phyloP scores from a whole-genome alignment of 768 basidiomycete genomes.

The Lactarius pseudohatsudake region DNA sequence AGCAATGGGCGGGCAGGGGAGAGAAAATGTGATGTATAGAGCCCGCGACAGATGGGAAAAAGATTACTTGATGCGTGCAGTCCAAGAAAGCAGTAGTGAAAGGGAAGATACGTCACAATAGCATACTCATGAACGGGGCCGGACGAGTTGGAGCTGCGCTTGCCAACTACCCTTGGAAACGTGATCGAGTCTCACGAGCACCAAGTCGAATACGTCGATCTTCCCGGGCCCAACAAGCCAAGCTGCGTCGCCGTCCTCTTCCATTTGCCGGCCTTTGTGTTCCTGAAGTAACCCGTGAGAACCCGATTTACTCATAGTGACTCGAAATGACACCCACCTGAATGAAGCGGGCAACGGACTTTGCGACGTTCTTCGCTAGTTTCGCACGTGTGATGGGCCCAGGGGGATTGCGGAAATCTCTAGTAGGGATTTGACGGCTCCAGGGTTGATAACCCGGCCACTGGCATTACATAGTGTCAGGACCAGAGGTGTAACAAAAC shows the following conservation, averaged over 20 bases:
- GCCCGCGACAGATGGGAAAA: neutral
- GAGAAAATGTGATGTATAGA: neutral
- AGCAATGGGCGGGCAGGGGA: no score
- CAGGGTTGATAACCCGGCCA: conserved; percentile 80
- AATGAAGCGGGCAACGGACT: conserved; percentile 70
- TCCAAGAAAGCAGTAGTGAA: neutral
- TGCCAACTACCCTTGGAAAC: conserved; percentile 85
- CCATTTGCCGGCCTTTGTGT: conserved; percentile 49
- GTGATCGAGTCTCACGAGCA: conserved; percentile 78
- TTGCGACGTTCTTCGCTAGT: conserved; percentile 77
- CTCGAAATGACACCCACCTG: conserved; percentile 40
- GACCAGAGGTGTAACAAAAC: conserved; percentile 12
- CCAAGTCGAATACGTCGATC: conserved; percentile 64
- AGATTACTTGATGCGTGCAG: neutral
- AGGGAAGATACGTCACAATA: neutral
- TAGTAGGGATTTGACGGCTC: conserved; percentile 81
- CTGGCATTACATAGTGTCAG: conserved; percentile 38
- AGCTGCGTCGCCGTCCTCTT: conserved; percentile 58
- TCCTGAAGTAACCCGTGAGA: conserved; percentile 40
- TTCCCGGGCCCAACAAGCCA: conserved; percentile 62
- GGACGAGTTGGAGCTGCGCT: conserved; percentile 61
- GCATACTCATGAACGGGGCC: conserved; percentile 14
- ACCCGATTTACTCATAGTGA: neutral
- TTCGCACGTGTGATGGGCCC: conserved; percentile 75
- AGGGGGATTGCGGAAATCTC: conserved; percentile 76